Base-by-base conservation (phyloP, 257 asterid genomes). In the Dorcoceras hygrometricum region DNA sequence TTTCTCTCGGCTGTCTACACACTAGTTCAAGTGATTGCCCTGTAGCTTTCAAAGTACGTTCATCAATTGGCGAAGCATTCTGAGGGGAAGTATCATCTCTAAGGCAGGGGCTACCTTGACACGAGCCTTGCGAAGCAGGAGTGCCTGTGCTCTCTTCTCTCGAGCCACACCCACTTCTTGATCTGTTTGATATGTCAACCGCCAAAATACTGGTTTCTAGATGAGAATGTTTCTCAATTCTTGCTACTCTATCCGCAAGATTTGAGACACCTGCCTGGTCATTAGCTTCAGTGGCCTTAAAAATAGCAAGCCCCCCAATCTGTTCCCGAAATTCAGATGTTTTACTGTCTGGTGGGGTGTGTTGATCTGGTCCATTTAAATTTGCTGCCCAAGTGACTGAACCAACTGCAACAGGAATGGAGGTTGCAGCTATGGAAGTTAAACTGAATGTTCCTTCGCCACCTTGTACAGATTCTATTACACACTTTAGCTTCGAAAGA, bases 391-490 rank as follows among this genome's bases (percentile, higher is more conserved):
- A 84, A 65, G 95, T 77, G 74, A 77, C 68, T 27, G 93, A 81
- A 71, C 96, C 90, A 23, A 79, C 91, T 39, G 83, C 62, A 71
- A 70, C 87, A 51, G 96, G 96, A 66, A 85, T 76, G 57, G 92
- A 66, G 68, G 50, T 77, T 56, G 89, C 51, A 63, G 82, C 85
- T 71, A 91, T 75, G 55, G 98, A 85, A 76, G 86, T 81, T 78
- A 85, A 78, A 32, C 82, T 80, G 81, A 86, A 84, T 57, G 93
- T 83, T 63, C 91, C 95, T 67, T 87, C 96, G 55, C 88, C 89
- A 68, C 95, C 95, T 80, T 89, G 89, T 55, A 92, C 97, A 11
- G 98, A 92, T 77, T 86, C 98, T 58, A 89, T 87, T 14, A 89
- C 96, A 57, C 82, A 83, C 79, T 87, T 84, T 57, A 87, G 89